These are phyloP conservation scores for Kazachstania martiniae DNA, from an alignment of 805 yeast species.

Conservation along the genomic window DNA sequence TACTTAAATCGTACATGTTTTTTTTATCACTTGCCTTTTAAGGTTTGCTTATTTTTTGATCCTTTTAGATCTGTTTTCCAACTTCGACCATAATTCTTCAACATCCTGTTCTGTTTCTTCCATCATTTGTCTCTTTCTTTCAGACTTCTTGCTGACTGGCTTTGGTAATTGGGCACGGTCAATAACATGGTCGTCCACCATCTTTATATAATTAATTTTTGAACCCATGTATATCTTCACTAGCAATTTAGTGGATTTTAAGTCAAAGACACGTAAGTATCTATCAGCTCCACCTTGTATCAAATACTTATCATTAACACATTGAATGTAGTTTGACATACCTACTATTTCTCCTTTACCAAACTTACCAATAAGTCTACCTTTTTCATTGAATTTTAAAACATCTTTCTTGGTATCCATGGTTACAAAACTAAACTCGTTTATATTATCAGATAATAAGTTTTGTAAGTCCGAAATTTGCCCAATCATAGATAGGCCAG, in stretches of 20 bases:
- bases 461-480: conserved; percentile 12
- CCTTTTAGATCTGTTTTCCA: conserved; percentile 14
- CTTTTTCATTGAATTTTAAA: conserved; percentile 42
- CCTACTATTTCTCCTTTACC: conserved; percentile 73
- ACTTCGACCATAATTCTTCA: conserved; percentile 26
- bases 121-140: conserved; percentile 30
- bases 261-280: conserved; percentile 68
- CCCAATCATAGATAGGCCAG: conserved; percentile 11
- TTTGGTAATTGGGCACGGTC: conserved; percentile 25
- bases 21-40: no score
- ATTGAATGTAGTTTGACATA: conserved; percentile 19
- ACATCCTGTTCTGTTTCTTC: conserved; percentile 24
- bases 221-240: conserved; percentile 72
- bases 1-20: no score
- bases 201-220: conserved; percentile 33
- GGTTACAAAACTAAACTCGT: conserved; percentile 40
- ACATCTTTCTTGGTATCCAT: conserved; percentile 64
- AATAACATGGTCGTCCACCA: conserved; percentile 28
- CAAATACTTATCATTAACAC: conserved; percentile 32
- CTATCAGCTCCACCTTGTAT: conserved; percentile 83
- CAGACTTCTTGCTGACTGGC: conserved; percentile 23
- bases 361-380: conserved; percentile 55
- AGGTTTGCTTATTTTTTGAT: no score
- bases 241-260: conserved; percentile 41
- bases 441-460: conserved; percentile 8